Base-by-base conservation (phyloP, 2,329 filamentous ascomycete genomes). In the Zalaria obscura region DNA sequence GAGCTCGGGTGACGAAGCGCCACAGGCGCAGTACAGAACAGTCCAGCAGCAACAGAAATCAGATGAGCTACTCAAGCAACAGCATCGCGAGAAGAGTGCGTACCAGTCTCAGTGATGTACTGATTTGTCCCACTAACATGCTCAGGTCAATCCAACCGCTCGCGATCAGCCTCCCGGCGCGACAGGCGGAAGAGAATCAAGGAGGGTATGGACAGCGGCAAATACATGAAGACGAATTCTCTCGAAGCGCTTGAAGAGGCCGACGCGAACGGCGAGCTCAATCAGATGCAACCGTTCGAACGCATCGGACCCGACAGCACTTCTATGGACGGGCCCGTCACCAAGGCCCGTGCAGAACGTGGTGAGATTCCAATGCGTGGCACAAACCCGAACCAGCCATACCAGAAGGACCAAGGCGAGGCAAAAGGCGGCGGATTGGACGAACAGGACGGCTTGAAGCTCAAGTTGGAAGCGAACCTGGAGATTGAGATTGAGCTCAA, bases 401-500 rank as follows among this genome's bases (percentile, higher is more conserved):
- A 68, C 46, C 59, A 52, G 28, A 54, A 61, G 51, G 25, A 43
- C 26, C 53, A 48, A 25, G 53, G 53, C 28, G 40, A 52, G 43
- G 37, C 48, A 32, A 34, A 50, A 28, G 40, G 55, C 50, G 54
- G 60, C 40, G 50, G 52, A 5, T 49, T 69, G 40, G 66, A 69
- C 38, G 69, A 75, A 39, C 64, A 73, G 45, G 79, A 86, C 53
- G 80, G 82, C 33, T 60, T 86, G 55, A 78, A 78, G 58, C 61
- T 88, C 55, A 73, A 78, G 32, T 65, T 91, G 25, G 84, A 88
- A 56, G 65, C 86, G 42, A 87, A 88, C 60, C 67, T 91, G 43
- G 84, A 91, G 50, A 72, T 91, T 39, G 84, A 91, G 61, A 83
- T 91, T 47, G 80, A 86, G 53, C 71, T 91, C 46, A 91, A 91